Conservation (phyloP, 208 protist species). For the Giardia duodenalis region DNA sequence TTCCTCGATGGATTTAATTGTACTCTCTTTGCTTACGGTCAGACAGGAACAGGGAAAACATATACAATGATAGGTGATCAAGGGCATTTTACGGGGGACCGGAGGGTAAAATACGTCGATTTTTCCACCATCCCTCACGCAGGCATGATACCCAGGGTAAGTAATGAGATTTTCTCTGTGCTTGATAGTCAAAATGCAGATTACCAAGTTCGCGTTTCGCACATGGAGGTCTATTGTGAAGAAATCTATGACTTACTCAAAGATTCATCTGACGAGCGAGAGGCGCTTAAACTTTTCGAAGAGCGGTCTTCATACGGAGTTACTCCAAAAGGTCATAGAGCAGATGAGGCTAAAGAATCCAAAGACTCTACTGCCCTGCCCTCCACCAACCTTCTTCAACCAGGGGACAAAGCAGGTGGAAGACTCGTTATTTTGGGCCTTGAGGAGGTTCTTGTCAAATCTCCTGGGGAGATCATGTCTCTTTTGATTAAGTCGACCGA, state of each 20-base stretch:
- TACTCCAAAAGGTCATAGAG: background rate
- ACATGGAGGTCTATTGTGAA: constrained; percentile 42
- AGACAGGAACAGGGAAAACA: constrained; percentile 31
- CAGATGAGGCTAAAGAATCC: too few species aligned
- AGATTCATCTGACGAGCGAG: background rate
- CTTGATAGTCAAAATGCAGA: background rate
- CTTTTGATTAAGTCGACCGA: background rate
- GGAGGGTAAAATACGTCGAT: constrained; percentile 6
- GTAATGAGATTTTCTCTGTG: background rate
- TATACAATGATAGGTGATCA: constrained; percentile 34
- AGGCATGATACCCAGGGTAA: background rate
- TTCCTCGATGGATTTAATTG: constrained; percentile 27
- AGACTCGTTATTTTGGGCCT: constrained; percentile 2
- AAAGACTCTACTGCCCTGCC: too few species aligned
- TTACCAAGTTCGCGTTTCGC: background rate
- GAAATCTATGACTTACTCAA: constrained; percentile 37
- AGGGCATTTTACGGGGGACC: background rate
- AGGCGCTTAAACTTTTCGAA: constrained; percentile 19
- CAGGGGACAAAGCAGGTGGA: background rate
- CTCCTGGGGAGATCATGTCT: constrained; percentile 13
- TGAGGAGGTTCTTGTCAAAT: constrained; percentile 1
- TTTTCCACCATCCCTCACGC: background rate
- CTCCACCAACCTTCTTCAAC: background rate
- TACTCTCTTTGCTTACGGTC: constrained; percentile 31
- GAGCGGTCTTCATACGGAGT: background rate